phyloP scores from a whole-genome alignment of 176 grass and related monocot genomes.

The maize (Zea mays) region Zm-B73-REFERENCE-NAM-5.0 NC_050098.1:215561001-215561500 shows the following conservation, averaged over 20 bases:
- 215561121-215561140: conserved; percentile 83
- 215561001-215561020: conserved; percentile 95
- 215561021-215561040: conserved; percentile 97
- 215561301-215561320: conserved; percentile 71
- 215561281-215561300: conserved; percentile 63
- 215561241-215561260: conserved; percentile 83
- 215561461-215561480: conserved; percentile 94
- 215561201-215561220: conserved; percentile 91
- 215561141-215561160: conserved; percentile 87
- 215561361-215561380: conserved; percentile 73
- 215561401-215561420: conserved; percentile 63
- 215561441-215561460: conserved; percentile 79
- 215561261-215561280: conserved; percentile 82
- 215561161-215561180: conserved; percentile 80
- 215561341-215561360: conserved; percentile 82
- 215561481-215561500: conserved; percentile 83
- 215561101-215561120: conserved; percentile 96
- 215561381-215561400: conserved; percentile 55
- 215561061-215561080: conserved; percentile 77
- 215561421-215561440: conserved; percentile 73
- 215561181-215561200: conserved; percentile 93
- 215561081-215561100: conserved; percentile 78
- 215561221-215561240: conserved; percentile 64
- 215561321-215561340: conserved; percentile 84
- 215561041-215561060: conserved; percentile 91